Base-by-base conservation (phyloP, 2,329 filamentous ascomycete genomes). In the Pseudomassariella vexata region DNA sequence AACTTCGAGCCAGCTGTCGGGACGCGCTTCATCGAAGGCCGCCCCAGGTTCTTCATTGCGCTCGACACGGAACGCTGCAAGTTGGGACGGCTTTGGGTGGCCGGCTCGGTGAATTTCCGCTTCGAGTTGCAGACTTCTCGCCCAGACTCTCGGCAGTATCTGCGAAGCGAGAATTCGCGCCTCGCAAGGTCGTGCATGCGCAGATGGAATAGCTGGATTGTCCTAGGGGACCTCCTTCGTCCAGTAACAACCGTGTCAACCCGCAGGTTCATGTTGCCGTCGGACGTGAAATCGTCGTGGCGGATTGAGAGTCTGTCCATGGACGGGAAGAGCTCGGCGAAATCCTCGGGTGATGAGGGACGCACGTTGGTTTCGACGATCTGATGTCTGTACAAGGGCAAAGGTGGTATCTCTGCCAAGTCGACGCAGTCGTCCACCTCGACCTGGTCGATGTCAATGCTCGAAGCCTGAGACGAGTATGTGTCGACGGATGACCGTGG, bases 221-320 rank as follows among this genome's bases (percentile, higher is more conserved):
- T 85, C 48, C 84, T 75, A n/a, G n/a, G n/a, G n/a, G n/a, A n/a
- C 46, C 78, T 77, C 41, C 79, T 74, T 42, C 74, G 74, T 24
- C 73, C 73, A 17, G 72, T 70, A 27, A 85, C 74, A 41, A 84
- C 68, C 5, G 86, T 90, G 54, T 95, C 89, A 37, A 96, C 72
- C 19, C 89, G 81, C 36, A 98, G 70, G 55, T 96, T 96, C 87
- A 95, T 94, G 66, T 95, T 95, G 21, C 90, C 90, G 55, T 98
- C 90, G 4, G 81, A 62, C 0, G 88, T 92, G 29, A 85, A 78
- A 59, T 95, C 87, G 54, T 96, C 92, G 54, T 96, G 90, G 18
- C 84, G 79, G 50, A 98, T 87, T 21, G 77, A 76, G 32, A 96
- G 65, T 35, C 85, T 76, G 54, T 87, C 79, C 45, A 81, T 73